Evolutionary conservation across 208 protist genomes (phyloP), one percentile per base, ranked within the genome.

Genomic region (Strigomonas galati): DNA sequence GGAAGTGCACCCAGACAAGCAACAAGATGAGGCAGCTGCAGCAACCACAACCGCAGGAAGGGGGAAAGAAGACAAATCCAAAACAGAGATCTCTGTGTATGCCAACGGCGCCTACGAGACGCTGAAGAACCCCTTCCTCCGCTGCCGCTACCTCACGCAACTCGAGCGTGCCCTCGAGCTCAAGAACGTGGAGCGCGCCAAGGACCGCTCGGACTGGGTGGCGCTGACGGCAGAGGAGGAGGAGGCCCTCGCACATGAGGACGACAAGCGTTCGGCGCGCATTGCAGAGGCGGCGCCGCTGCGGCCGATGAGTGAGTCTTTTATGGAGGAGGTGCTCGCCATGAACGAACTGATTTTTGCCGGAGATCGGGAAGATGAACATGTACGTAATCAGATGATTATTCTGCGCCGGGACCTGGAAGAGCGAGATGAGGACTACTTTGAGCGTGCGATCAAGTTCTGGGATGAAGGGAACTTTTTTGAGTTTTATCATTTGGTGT

Each of bases 271-370:
- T 31, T 68, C 79, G 9, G 66, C 70, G 66, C 57, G 61, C 1
- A 76, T 40, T n/a, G 60, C 57, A 15, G 63, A 31, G 5, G 67
- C 76, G 32, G 53, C 55, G 26, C 64, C 68, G 53, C 63, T 76
- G 21, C 69, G 70, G 26, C 65, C 74, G 5, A 75, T 91, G 51
- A 66, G 49, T 28, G 66, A 87, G 12, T 79, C 79, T 1, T 95
- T 95, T 62, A 69, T 95, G 51, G 75, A 76, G 72, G 86, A 93
- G 54, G 76, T 95, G 78, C 67, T 95, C 57, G 43, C 64, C 5
- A 82, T 84, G 26, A 91, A 89, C 49, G 89, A 95, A 60, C 65
- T 81, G 19, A 86, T 95, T 52, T 95, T 95, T 60, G 61, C 43
- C 40, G 67, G 74, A 1, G 83, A 93, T 44, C 21, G 44, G 0